phyloP scores from a whole-genome alignment of 257 asterid genomes.

The Buddleja alternifolia region DNA sequence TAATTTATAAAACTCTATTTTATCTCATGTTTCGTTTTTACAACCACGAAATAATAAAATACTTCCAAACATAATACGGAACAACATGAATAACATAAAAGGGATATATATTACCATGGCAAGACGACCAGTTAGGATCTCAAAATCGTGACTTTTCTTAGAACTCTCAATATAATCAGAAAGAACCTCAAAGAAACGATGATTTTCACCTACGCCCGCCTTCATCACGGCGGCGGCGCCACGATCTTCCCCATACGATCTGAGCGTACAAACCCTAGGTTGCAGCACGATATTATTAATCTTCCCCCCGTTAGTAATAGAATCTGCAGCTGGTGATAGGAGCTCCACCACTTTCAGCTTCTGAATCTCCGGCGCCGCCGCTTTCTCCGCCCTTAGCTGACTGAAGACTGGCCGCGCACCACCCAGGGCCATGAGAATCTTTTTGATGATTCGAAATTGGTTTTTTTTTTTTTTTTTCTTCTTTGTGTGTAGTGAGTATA shows the following conservation, averaged over 20 bases:
- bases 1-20: too few species aligned
- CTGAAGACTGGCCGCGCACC: constrained; percentile 51
- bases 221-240: constrained; percentile 41
- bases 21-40: too few species aligned
- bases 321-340: constrained; percentile 26
- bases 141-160: constrained; percentile 77
- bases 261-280: constrained; percentile 80
- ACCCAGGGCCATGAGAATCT: constrained; percentile 55
- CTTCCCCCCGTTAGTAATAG: constrained; percentile 50
- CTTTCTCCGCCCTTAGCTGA: constrained; percentile 39
- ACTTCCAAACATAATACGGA: too few species aligned
- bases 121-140: constrained; percentile 88
- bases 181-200: constrained; percentile 55
- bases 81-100: not conserved
- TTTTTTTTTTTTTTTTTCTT: not conserved
- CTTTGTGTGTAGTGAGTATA: not conserved
- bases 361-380: constrained; percentile 39
- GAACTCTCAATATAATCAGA: constrained; percentile 81
- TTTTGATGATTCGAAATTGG: constrained; percentile 23
- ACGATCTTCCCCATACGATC: constrained; percentile 54
- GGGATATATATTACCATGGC: constrained; percentile 67
- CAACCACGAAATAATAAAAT: too few species aligned
- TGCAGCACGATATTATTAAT: constrained; percentile 84
- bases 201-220: constrained; percentile 29
- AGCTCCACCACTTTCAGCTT: constrained; percentile 41